Conservation (phyloP, 345 rosid genomes). For the Populus nigra region DNA sequence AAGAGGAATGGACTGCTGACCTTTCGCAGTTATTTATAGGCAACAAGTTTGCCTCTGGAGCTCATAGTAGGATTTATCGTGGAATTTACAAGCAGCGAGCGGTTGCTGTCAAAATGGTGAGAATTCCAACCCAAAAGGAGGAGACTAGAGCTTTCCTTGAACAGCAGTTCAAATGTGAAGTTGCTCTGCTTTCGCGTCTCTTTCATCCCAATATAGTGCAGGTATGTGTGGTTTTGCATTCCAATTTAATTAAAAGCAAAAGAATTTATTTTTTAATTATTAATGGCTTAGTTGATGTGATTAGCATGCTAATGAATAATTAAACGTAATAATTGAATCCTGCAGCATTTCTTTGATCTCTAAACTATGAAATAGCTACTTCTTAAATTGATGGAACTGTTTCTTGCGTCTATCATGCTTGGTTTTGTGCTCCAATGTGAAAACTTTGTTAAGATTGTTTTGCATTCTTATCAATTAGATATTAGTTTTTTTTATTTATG, state of each 20-base stretch:
- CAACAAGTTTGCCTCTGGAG: slow-evolving; percentile 96
- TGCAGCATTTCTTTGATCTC: not conserved
- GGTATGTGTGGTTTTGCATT: slow-evolving; percentile 24
- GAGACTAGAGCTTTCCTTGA: slow-evolving; percentile 82
- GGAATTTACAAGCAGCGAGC: slow-evolving; percentile 99
- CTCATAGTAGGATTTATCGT: slow-evolving; percentile 84
- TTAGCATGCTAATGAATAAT: not conserved
- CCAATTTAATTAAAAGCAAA: not conserved
- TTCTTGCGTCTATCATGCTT: too few relatives aligned
- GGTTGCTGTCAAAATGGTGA: slow-evolving; percentile 96
- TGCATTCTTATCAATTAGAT: too few relatives aligned
- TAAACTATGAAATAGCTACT: not conserved
- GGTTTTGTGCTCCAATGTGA: too few relatives aligned
- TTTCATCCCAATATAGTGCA: slow-evolving; percentile 86
- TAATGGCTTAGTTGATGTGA: not conserved
- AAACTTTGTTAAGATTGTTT: too few relatives aligned
- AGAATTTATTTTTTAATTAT: not conserved
- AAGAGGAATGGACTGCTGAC: slow-evolving; percentile 99
- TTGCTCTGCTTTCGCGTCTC: slow-evolving; percentile 91
- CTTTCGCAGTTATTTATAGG: slow-evolving; percentile 95
- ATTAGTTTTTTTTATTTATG: too few relatives aligned
- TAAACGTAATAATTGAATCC: not conserved
- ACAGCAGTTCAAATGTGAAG: slow-evolving; percentile 94
- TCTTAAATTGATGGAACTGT: not conserved
- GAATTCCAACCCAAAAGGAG: slow-evolving; percentile 77